Evolutionary conservation across 495 filamentous ascomycete species (phyloP), one percentile per base, ranked within the genome.

Genomic region (Aspergillus kassunensis): DNA sequence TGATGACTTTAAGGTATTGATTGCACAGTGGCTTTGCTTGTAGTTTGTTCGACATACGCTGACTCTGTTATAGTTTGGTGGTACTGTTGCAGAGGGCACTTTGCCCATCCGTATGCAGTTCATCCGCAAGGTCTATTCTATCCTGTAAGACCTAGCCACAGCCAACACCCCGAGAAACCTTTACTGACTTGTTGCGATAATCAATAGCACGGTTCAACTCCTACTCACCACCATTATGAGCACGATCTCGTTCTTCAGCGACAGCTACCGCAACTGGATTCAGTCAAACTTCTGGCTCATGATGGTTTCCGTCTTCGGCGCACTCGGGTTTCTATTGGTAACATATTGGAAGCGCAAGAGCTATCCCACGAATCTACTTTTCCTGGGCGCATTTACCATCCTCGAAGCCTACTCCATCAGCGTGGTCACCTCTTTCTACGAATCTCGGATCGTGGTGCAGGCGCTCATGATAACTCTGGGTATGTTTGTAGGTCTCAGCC

Each of bases 291-390:
- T 80, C 46, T 91, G 83, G 80, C 72, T 97, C 63, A 87, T 99
- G 78, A 91, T 89, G 74, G 66, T 85, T 24, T 91, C 89, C 34
- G 78, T 95, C 56, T 79, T 91, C 70, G 88, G 88, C 45, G 79
- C 90, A 47, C 81, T 95, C 57, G 82, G 70, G 51, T 89, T 92
- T 77, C 84, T 95, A 80, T 67, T 88, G 53, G 78, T 95, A 24
- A 97, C 93, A 37, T 97, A 83, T 77, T 99, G 93, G 93, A 97
- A 98, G 73, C 86, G 91, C 62, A 93, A 97, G 67, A 91, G 87
- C 1, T 99, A 99, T 71, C 93, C 93, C 0, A 85, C 86, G 29
- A 99, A 99, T 68, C 80, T 99, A 0, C 73, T 96, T 39, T 97
- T 97, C 81, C 82, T 99, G 25, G 78, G 85, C 34, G 89, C 78